A percentile compares a stretch with the other conserved stretches of the same genome.
Evolutionary conservation across 2,329 filamentous ascomycete genomes (phyloP).

Genomic region (Sarocladium brachiariae): DNA sequence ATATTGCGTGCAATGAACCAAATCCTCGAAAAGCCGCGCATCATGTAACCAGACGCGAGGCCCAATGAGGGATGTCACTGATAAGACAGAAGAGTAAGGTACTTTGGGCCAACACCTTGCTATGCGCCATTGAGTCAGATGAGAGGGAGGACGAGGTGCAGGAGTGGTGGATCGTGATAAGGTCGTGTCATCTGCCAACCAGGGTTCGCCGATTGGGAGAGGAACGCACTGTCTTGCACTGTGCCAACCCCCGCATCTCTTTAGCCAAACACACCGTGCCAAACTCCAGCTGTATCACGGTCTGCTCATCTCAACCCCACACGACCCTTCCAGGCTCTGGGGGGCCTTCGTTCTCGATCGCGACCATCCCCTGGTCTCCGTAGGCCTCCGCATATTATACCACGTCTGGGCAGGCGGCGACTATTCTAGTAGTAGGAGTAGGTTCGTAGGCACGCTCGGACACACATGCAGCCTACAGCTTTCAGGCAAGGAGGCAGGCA

Average conservation of each 20-base stretch:
- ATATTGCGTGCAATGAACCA: no score
- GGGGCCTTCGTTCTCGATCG: not conserved
- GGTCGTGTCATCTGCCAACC: constrained; percentile 8
- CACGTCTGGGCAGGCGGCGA: no score
- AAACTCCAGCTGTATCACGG: no score
- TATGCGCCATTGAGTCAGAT: constrained; percentile 1
- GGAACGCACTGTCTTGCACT: not conserved
- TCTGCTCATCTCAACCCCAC: no score
- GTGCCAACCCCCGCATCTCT: no score
- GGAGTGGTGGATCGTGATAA: constrained; percentile 8
- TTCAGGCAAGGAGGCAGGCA: no score
- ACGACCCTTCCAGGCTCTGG: not conserved
- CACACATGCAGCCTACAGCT: no score
- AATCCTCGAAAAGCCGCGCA: no score
- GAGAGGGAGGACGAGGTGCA: not conserved
- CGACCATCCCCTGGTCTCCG: not conserved
- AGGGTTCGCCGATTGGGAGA: not conserved
- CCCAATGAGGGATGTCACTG: not conserved
- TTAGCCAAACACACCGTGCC: no score
- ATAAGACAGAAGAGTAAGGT: constrained; percentile 4
- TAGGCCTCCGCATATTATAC: no score
- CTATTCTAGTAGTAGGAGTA: no score
- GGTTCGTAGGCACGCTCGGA: no score
- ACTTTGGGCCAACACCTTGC: not conserved
- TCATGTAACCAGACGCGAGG: not conserved